These are phyloP conservation scores for Ophioceras dolichostomum DNA, from an alignment of 2,329 filamentous ascomycete genomes.

Conservation along the genomic window DNA sequence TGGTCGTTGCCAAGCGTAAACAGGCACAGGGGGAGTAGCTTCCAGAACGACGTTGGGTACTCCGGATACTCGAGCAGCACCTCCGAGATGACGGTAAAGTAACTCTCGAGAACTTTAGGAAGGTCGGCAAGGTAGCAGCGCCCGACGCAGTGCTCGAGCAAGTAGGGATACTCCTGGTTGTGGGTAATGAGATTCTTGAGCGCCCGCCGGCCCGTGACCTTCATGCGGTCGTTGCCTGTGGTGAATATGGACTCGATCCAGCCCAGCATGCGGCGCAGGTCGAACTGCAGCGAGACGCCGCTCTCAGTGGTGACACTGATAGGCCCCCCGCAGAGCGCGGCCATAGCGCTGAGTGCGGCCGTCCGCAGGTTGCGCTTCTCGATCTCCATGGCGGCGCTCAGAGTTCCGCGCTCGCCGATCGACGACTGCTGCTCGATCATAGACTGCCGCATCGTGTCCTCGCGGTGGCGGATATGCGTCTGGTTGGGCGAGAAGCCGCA, in stretches of 20 bases:
- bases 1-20: constrained; percentile 90
- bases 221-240: constrained; percentile 81
- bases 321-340: constrained; percentile 74
- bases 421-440: constrained; percentile 70
- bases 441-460: constrained; percentile 79
- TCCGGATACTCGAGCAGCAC: constrained; percentile 75
- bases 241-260: constrained; percentile 97
- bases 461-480: constrained; percentile 64
- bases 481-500: constrained; percentile 94
- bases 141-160: constrained; percentile 82
- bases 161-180: constrained; percentile 74
- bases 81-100: constrained; percentile 84
- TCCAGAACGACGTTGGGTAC: constrained; percentile 82
- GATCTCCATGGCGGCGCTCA: constrained; percentile 88
- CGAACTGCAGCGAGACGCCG: constrained; percentile 78
- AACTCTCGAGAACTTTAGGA: constrained; percentile 81
- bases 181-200: constrained; percentile 82
- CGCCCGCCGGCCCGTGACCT: constrained; percentile 77
- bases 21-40: constrained; percentile 72
- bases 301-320: constrained; percentile 83
- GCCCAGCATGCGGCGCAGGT: constrained; percentile 79
- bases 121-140: constrained; percentile 78
- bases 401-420: constrained; percentile 60
- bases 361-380: constrained; percentile 88
- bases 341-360: constrained; percentile 90